phyloP scores from a whole-genome alignment of 371 early-diverging fungal species.

The Apophysomyces sp. region DNA sequence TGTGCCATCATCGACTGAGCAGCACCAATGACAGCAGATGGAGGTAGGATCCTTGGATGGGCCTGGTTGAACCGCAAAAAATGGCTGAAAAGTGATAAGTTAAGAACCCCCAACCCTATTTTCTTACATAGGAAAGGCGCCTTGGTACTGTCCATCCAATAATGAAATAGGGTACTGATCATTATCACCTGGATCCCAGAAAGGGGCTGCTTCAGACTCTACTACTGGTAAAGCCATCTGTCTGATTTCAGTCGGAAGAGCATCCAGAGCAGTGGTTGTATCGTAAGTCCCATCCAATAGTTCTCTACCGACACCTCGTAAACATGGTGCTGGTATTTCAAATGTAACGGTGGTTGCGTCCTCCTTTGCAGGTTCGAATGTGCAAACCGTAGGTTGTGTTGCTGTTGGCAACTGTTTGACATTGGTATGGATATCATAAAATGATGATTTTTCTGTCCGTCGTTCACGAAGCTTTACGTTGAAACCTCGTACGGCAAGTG shows the following conservation, averaged over 20 bases:
- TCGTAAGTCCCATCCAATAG: background rate
- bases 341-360: background rate
- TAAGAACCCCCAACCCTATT: background rate
- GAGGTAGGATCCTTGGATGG: constrained; percentile 34
- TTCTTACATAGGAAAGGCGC: constrained; percentile 48
- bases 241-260: constrained; percentile 7
- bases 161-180: constrained; percentile 49
- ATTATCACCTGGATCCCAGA: constrained; percentile 15
- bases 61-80: constrained; percentile 46
- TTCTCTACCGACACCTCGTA: background rate
- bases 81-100: constrained; percentile 26
- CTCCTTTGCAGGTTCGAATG: constrained; percentile 14
- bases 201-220: constrained; percentile 10
- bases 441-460: constrained; percentile 48
- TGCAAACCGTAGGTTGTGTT: constrained; percentile 45
- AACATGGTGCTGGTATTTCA: background rate
- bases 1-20: constrained; percentile 34
- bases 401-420: constrained; percentile 62
- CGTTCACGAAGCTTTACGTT: constrained; percentile 47
- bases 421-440: constrained; percentile 74
- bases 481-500: constrained; percentile 50
- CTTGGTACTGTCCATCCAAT: constrained; percentile 53
- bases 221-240: constrained; percentile 1
- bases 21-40: constrained; percentile 18
- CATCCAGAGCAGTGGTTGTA: background rate